Base-by-base conservation (phyloP, 2,329 filamentous ascomycete genomes). In the Aureobasidium zeae region DNA sequence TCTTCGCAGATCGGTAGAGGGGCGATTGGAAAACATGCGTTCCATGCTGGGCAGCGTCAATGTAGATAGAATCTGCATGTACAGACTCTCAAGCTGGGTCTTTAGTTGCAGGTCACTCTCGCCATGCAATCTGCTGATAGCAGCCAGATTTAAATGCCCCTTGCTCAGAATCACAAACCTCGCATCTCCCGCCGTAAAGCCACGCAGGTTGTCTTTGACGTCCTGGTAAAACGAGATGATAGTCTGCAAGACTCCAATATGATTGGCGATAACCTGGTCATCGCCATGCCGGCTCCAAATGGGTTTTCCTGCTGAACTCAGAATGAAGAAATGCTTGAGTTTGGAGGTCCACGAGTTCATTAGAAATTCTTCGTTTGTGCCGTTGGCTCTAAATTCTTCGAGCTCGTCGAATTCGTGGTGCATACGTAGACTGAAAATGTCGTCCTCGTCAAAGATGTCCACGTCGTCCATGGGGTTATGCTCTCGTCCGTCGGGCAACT, bases 31-130 rank as follows among this genome's bases (percentile, higher is more conserved):
- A 58, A 98, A 98, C 48, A 96, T 84, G 54, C 82, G 84, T 37
- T 80, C 84, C 51, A 98, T 73, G 11, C 78, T 83, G 0, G 91
- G 89, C 7, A 98, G 72, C 0, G 91, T 98, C 48, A 98, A 68
- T 0, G 93, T 98, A 1, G 91, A 96, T 19, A 98, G 65, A 39
- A 98, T 95, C 63, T 98, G 91, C 85, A 94, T 96, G 62, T 98
- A 98, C 26, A 98, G 67, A 10, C 89, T 88, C 52, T 95, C 87
- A 2, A 98, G 76, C 61, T 98, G 91, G 15, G 79, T 76, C 43
- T 85, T 78, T 15, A 98, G 73, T 61, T 98, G 89, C 4, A 77
- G 69, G 58, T 96, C 89, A 59, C 86, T 95, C 63, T 98, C 91
- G n/a, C 82, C 79, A n/a, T n/a, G n/a, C 9, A 98, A 74, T 49